These are phyloP conservation scores for Ophiostoma tasmaniense DNA, from an alignment of 2,329 filamentous ascomycete genomes.

Conservation along the genomic window DNA sequence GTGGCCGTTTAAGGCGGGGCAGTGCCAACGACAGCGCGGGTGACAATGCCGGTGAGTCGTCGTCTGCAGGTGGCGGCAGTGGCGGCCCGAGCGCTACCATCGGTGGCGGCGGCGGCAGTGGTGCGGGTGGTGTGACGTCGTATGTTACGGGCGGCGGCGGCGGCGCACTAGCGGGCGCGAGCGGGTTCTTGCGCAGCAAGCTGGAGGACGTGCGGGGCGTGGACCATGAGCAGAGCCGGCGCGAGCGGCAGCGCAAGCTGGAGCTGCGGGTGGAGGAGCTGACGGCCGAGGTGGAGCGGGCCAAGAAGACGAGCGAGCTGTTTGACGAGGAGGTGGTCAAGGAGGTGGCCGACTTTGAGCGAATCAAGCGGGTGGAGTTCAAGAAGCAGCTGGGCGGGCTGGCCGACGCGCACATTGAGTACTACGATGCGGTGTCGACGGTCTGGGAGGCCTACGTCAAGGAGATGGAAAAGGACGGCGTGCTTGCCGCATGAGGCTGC, in stretches of 20 bases:
- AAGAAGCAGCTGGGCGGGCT: slow-evolving; percentile 75
- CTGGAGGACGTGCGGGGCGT: slow-evolving; percentile 95
- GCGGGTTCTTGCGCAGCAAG: slow-evolving; percentile 82
- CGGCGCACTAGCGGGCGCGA: slow-evolving; percentile 58
- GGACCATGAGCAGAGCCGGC: slow-evolving; percentile 84
- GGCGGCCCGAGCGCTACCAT: not conserved
- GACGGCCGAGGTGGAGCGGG: slow-evolving; percentile 78
- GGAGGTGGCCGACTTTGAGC: slow-evolving; percentile 88
- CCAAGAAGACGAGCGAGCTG: slow-evolving; percentile 77
- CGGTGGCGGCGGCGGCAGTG: slow-evolving; percentile 10
- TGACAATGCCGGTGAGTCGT: not conserved
- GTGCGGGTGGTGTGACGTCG: slow-evolving; percentile 7
- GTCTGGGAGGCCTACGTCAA: slow-evolving; percentile 87
- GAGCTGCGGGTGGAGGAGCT: slow-evolving; percentile 90
- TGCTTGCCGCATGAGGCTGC: slow-evolving; percentile 22
- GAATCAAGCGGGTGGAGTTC: slow-evolving; percentile 92
- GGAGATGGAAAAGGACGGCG: slow-evolving; percentile 69
- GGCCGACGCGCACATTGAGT: slow-evolving; percentile 76
- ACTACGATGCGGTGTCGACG: slow-evolving; percentile 70
- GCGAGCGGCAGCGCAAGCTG: slow-evolving; percentile 79
- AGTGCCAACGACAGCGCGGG: slow-evolving; percentile 1
- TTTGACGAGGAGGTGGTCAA: slow-evolving; percentile 95
- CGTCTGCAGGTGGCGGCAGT: not conserved
- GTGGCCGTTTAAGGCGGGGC: slow-evolving; percentile 16
- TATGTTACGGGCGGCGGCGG: slow-evolving; percentile 16